Conservation (phyloP, 345 rosid species). For the Lagerstroemia speciosa region DNA sequence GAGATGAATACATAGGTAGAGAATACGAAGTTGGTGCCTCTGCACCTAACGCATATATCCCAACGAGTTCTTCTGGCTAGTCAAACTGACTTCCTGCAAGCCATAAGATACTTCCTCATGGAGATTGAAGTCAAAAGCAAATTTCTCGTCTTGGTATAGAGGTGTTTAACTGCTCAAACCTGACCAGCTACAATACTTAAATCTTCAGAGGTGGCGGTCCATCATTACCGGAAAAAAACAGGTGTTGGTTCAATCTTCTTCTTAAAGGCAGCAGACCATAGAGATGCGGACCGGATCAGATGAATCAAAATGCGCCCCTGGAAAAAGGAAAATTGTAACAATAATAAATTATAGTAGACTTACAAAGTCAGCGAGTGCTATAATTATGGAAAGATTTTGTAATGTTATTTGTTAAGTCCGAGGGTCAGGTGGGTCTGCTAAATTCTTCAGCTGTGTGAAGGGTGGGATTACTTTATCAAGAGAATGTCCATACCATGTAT, state of each 20-base stretch:
- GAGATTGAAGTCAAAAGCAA: background rate
- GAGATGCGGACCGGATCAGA: background rate
- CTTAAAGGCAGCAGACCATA: background rate
- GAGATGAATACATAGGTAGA: no score
- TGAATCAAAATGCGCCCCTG: no score
- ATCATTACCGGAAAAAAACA: no score
- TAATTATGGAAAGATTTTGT: background rate
- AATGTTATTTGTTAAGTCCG: background rate
- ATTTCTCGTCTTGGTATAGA: no score
- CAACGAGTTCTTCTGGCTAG: background rate
- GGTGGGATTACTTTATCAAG: no score
- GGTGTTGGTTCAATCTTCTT: background rate
- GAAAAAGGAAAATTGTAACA: background rate
- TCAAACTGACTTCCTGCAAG: background rate
- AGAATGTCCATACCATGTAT: no score
- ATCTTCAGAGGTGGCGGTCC: no score
- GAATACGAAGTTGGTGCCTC: background rate
- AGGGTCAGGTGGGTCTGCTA: background rate
- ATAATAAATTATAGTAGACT: background rate
- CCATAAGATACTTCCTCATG: background rate
- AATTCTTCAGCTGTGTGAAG: background rate
- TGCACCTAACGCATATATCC: background rate
- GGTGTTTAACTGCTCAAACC: no score
- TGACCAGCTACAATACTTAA: no score
- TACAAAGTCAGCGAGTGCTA: background rate